A percentile compares a stretch with the other conserved stretches of the same genome.
Conservation (phyloP, 73 alveolate genomes). For the Paramecium bursaria region DNA sequence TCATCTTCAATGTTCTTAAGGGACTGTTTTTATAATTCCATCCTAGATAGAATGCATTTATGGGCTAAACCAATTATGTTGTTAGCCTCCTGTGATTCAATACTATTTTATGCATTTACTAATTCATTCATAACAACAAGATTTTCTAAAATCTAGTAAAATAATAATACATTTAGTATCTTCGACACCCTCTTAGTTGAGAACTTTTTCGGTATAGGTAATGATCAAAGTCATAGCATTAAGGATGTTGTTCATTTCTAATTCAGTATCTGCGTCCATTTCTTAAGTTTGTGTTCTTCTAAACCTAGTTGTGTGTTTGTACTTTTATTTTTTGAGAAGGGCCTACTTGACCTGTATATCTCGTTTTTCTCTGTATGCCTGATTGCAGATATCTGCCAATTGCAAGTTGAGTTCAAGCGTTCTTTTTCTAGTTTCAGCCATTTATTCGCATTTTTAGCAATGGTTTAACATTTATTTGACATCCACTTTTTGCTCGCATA, state of each 20-base stretch:
- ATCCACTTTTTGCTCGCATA: slow-evolving; percentile 25
- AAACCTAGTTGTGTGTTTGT: background rate
- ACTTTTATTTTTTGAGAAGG: background rate
- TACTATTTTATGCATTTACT: slow-evolving; percentile 31
- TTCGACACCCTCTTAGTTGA: slow-evolving; percentile 10
- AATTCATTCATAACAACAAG: slow-evolving; percentile 22
- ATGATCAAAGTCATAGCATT: slow-evolving; percentile 27
- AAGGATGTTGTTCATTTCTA: slow-evolving; percentile 11
- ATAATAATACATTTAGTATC: slow-evolving; percentile 44
- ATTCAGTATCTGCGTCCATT: background rate
- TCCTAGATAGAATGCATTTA: slow-evolving; percentile 17
- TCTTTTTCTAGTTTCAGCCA: slow-evolving; percentile 37
- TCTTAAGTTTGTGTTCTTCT: slow-evolving; percentile 23
- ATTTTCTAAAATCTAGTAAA: background rate
- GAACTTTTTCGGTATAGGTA: slow-evolving; percentile 19
- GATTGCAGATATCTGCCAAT: slow-evolving; percentile 26
- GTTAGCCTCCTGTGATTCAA: slow-evolving; percentile 4
- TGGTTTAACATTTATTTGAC: slow-evolving; percentile 15
- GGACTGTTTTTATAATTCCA: slow-evolving; percentile 16
- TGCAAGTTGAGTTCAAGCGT: slow-evolving; percentile 36
- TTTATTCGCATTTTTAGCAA: slow-evolving; percentile 22
- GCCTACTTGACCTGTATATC: slow-evolving; percentile 39
- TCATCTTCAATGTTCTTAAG: background rate
- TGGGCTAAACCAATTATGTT: background rate
- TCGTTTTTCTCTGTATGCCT: slow-evolving; percentile 36